phyloP scores from a whole-genome alignment of 2,329 filamentous ascomycete genomes.

The Apiospora rasikravindrae region DNA sequence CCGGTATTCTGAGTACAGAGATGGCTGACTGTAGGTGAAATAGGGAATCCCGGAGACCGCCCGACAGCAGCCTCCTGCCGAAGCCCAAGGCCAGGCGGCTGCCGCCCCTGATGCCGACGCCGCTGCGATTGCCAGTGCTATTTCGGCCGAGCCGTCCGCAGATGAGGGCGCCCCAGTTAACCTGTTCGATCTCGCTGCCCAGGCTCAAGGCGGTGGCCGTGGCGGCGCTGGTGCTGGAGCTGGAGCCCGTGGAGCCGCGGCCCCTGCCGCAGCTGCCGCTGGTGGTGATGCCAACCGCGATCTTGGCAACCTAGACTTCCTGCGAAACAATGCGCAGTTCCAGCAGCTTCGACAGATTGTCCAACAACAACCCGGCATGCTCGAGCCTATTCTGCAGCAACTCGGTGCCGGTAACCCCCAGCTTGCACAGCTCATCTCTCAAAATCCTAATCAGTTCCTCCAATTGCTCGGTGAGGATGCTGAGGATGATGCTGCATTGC shows the following conservation, averaged over 20 bases:
- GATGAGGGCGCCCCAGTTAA: slow-evolving; percentile 68
- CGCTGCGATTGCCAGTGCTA: slow-evolving; percentile 48
- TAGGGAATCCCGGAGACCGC: slow-evolving; percentile 91
- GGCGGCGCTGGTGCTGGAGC: slow-evolving; percentile 45
- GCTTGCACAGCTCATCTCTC: slow-evolving; percentile 87
- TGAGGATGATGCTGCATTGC: slow-evolving; percentile 82
- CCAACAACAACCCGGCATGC: slow-evolving; percentile 97
- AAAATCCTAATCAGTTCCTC: slow-evolving; percentile 92
- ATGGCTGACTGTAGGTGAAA: background rate
- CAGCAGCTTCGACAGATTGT: slow-evolving; percentile 97
- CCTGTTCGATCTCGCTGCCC: slow-evolving; percentile 90
- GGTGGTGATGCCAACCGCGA: slow-evolving; percentile 49
- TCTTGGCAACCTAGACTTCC: slow-evolving; percentile 80
- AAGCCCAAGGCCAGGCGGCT: slow-evolving; percentile 32
- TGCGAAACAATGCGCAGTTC: slow-evolving; percentile 95
- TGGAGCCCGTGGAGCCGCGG: slow-evolving; percentile 48
- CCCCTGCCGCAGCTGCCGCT: slow-evolving; percentile 54
- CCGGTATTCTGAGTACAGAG: background rate
- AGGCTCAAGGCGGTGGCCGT: slow-evolving; percentile 55
- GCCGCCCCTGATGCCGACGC: slow-evolving; percentile 39
- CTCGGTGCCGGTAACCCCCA: slow-evolving; percentile 94
- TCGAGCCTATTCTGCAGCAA: slow-evolving; percentile 96
- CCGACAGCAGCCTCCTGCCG: slow-evolving; percentile 65
- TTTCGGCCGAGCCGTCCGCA: slow-evolving; percentile 45
- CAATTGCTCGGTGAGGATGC: slow-evolving; percentile 86